Percentiles rank a stretch among this genome's conserved stretches.
Evolutionary conservation across 345 rosid species (phyloP).

Genomic region (Cardiospermum halicacabum): DNA sequence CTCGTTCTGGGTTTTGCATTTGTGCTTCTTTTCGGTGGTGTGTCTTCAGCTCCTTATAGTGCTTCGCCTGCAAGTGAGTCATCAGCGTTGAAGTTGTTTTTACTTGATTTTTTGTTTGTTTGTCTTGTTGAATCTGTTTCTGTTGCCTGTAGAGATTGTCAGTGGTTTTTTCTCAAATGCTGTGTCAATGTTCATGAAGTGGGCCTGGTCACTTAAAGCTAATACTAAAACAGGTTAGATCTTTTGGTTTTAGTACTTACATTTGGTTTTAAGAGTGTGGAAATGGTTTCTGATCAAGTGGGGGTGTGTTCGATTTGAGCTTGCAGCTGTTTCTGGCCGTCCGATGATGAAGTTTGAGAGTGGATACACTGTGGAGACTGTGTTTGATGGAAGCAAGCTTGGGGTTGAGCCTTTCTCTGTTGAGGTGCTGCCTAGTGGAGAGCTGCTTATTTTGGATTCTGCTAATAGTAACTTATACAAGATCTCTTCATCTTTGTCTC

Average conservation of each 20-base stretch:
- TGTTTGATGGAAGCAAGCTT: conserved; percentile 97
- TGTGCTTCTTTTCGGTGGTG: conserved; percentile 48
- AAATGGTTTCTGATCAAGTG: conserved; percentile 9
- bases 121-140: conserved; percentile 12
- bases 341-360: conserved; percentile 92
- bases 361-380: conserved; percentile 95
- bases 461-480: conserved; percentile 85
- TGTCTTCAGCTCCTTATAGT: conserved; percentile 55
- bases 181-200: conserved; percentile 66
- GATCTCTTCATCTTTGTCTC: conserved; percentile 82
- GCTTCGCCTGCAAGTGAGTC: conserved; percentile 89
- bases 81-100: not conserved
- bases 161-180: conserved; percentile 71
- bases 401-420: conserved; percentile 86
- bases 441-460: conserved; percentile 85
- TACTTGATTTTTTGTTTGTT: conserved; percentile 13
- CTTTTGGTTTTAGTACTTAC: conserved; percentile 17
- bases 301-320: conserved; percentile 14
- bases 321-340: conserved; percentile 68
- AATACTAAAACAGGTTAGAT: conserved; percentile 81
- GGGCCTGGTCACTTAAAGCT: conserved; percentile 91
- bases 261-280: conserved; percentile 15
- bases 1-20: conserved; percentile 36
- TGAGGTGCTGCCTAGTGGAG: conserved; percentile 79
- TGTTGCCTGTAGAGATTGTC: conserved; percentile 62